Evolutionary conservation across 2,329 filamentous ascomycete genomes (phyloP), one percentile per base, ranked within the genome.

Genomic region (Hirsutella rhossiliensis): DNA sequence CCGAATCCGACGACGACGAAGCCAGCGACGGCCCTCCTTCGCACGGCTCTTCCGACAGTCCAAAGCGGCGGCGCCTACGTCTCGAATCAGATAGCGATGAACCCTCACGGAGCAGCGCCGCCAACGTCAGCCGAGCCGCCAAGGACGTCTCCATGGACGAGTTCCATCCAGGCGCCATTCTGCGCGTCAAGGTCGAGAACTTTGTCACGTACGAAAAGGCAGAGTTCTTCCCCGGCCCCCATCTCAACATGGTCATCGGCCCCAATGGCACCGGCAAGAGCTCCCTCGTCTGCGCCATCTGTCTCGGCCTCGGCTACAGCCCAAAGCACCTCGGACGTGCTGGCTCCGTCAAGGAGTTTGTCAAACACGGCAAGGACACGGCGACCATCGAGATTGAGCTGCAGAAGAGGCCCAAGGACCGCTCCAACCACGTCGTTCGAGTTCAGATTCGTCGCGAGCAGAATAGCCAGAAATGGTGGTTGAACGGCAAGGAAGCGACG

Each of bases 211-310:
- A 98, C 64, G 88, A 86, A 41, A 80, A 82, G 43, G 90, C 88
- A 44, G 89, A 95, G 51, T 96, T 97, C 62, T 78, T 83, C 46
- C 87, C 88, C 12, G 92, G 92, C 0, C 90, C 92, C 1, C 90
- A 86, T 59, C 64, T 98, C 56, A 98, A 98, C 61, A 97, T 98
- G 90, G 82, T 98, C 43, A 95, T 98, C 53, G 92, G 92, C 0
- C 92, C 92, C n/a, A 98, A 98, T 56, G 92, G 92, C 30, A 97
- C 92, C 0, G 92, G 92, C 44, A 98, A 98, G 66, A 97, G 90
- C 64, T 96, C 92, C 0, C 72, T 98, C 23, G 90, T 98, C 38
- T 98, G 92, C 64, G 92, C 92, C 38, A 94, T 98, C 52, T 97
- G 92, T 57, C 67, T 98, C 13, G 92, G 92, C 3, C 68, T 98